Evolutionary conservation across 2,329 filamentous ascomycete species (phyloP), one percentile per base, ranked within the genome.

Genomic region (Bipolaris bicolor): DNA sequence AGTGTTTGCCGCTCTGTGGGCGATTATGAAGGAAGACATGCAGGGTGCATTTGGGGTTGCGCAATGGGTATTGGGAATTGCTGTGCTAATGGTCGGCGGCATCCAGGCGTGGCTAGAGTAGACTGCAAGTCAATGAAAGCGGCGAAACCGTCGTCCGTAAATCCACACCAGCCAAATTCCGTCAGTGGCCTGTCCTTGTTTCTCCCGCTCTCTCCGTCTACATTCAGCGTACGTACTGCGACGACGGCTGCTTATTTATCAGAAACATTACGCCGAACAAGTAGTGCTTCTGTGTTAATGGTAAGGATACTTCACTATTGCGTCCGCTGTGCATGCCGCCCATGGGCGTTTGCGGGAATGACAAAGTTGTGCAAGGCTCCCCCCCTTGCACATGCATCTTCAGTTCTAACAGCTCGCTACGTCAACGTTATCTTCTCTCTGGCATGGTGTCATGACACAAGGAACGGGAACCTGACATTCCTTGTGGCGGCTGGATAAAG

Each of bases 31-130:
- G 49, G 62, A 64, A 6, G 76, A 78, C 55, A 58, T 78, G 10
- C 75, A 77, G 52, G 76, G 76, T n/a, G 76, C 75, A 11, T 78
- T 78, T 64, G 75, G 74, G 1, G 73, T 78, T 13, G 75, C 76
- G 6, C 68, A 71, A 9, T 78, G 74, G 74, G 62, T 77, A 16
- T 63, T 74, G 29, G 70, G 69, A 22, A 40, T 77, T 15, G 72
- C 73, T 7, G 69, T 62, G 4, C 50, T 77, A 60, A 37, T 70
- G 15, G 52, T 76, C 3, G 75, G 72, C 13, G 76, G 68, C 48
- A 34, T 72, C 36, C 75, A 77, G 55, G 73, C 73, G 24, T 72
- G 70, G 61, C 52, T 73, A 11, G 71, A 70, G 33, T 63, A 49
- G 26, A n/a, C 11, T 7, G 6, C 11, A 10, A 22, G 34, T 11